Conservation (phyloP, 1,284 basidiomycete species). For the Cutaneotrichosporon sp. region DNA sequence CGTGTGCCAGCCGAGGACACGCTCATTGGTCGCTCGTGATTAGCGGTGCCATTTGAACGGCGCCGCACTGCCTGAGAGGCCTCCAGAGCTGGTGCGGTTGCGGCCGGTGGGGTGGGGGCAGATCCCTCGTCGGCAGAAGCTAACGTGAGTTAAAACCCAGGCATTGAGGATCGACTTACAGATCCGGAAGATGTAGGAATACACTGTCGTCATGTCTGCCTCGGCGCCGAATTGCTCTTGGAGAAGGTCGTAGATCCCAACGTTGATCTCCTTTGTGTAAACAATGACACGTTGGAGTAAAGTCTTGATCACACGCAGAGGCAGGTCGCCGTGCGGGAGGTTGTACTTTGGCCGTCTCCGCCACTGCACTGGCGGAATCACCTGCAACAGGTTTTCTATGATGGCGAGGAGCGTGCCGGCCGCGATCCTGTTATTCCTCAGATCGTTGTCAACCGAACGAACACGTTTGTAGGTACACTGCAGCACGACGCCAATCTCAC, state of each 20-base stretch:
- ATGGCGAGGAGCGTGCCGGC: constrained; percentile 87
- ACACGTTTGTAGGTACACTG: constrained; percentile 99
- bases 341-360: constrained; percentile 80
- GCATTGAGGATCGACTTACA: constrained; percentile 65
- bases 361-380: constrained; percentile 94
- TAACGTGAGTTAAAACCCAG: background rate
- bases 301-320: constrained; percentile 92
- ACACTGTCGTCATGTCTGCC: constrained; percentile 50
- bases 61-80: constrained; percentile 2
- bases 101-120: constrained; percentile 53
- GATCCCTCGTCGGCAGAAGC: constrained; percentile 67
- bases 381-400: constrained; percentile 89
- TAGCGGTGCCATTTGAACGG: constrained; percentile 3
- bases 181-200: constrained; percentile 55
- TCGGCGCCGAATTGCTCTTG: constrained; percentile 47
- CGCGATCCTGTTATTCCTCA: constrained; percentile 72
- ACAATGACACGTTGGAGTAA: constrained; percentile 87
- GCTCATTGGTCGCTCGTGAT: constrained; percentile 24
- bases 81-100: background rate
- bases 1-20: constrained; percentile 35
- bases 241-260: constrained; percentile 42
- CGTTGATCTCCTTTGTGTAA: constrained; percentile 34
- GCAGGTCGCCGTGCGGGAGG: constrained; percentile 94
- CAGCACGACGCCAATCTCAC: constrained; percentile 90
- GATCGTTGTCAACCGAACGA: constrained; percentile 84